phyloP scores from a whole-genome alignment of 2,329 filamentous ascomycete genomes.

The Elsinoe ampelina region DNA sequence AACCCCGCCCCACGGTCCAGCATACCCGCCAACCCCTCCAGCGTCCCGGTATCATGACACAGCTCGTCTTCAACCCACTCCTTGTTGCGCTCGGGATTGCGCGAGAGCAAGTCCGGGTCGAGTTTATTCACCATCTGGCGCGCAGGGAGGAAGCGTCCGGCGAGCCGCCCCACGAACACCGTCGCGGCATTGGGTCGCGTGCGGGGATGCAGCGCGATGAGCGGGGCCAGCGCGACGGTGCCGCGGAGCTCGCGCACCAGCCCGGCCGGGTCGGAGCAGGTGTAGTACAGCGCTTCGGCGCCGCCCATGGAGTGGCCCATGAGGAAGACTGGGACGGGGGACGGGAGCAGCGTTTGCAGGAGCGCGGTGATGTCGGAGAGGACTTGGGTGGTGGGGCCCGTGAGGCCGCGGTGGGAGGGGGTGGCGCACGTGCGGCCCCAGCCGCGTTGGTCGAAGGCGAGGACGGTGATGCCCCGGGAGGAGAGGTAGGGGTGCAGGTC shows the following conservation, averaged over 20 bases:
- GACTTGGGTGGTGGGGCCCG: conserved; percentile 64
- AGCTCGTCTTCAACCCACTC: conserved; percentile 57
- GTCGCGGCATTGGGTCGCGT: conserved; percentile 55
- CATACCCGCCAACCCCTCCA: conserved; percentile 70
- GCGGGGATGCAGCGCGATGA: conserved; percentile 61
- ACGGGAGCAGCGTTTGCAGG: conserved; percentile 47
- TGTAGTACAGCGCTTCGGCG: conserved; percentile 60
- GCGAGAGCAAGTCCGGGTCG: conserved; percentile 53
- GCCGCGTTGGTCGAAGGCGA: conserved; percentile 73
- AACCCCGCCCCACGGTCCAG: conserved; percentile 62
- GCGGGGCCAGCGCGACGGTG: conserved; percentile 68
- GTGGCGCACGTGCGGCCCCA: conserved; percentile 68
- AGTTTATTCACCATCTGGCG: conserved; percentile 59
- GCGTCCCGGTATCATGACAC: conserved; percentile 73
- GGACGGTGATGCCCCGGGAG: conserved; percentile 61
- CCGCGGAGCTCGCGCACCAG: conserved; percentile 56
- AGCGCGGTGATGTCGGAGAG: conserved; percentile 72
- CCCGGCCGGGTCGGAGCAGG: conserved; percentile 37
- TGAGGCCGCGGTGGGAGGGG: conserved; percentile 56
- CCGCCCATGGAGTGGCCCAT: conserved; percentile 92
- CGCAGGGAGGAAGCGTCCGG: conserved; percentile 56
- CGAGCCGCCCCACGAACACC: conserved; percentile 57
- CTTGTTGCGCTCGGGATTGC: conserved; percentile 55
- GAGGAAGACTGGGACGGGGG: conserved; percentile 59
- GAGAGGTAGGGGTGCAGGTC: conserved; percentile 64